Evolutionary conservation across 208 protist species (phyloP), one percentile per base, ranked within the genome.

Genomic region (Naegleria gruberi): DNA sequence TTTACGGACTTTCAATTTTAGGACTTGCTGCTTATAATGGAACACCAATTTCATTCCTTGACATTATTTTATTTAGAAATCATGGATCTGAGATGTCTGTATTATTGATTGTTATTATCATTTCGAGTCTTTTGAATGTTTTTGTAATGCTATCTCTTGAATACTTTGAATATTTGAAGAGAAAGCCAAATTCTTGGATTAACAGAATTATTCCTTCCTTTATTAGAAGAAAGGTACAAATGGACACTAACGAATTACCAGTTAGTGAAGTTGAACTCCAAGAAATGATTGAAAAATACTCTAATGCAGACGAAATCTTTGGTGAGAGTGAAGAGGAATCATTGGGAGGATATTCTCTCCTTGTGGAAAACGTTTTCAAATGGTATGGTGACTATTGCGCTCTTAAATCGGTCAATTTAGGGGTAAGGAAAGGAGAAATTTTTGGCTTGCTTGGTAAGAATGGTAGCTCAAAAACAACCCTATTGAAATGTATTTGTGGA

Each of bases 401-500:
- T 51, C 92, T 97, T 82, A 85, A 94, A 82, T 92, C 93, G 74
- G 93, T 96, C 41, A 94, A 92, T 44, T 95, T 96, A 65, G 87
- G 91, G 30, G 93, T 97, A 91, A 88, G 93, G 17, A 91, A 92
- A 55, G 96, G 95, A 23, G 95, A 96, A 91, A 92, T 96, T 57
- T 97, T 97, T 92, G 95, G 93, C 23, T 95, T 97, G 55, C 94
- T 97, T 47, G 96, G 96, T 41, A 95, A 94, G n/a, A 97, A 97
- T 90, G 96, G 96, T 23, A 95, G 95, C 5, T 95, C 95, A 51
- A 97, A 97, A 92, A 97, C 95, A 17, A 96, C 95, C 51, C 93
- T 95, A 17, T 94, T 97, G 47, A 94, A 93, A 23, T 96, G 96
- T 46, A 91, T 97, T 26, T 94, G 92, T 85, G 94, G 96, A 30